Evolutionary conservation across 73 alveolate genomes (phyloP), one percentile per base, ranked within the genome.

Genomic region (Paraurostyla sp.): DNA sequence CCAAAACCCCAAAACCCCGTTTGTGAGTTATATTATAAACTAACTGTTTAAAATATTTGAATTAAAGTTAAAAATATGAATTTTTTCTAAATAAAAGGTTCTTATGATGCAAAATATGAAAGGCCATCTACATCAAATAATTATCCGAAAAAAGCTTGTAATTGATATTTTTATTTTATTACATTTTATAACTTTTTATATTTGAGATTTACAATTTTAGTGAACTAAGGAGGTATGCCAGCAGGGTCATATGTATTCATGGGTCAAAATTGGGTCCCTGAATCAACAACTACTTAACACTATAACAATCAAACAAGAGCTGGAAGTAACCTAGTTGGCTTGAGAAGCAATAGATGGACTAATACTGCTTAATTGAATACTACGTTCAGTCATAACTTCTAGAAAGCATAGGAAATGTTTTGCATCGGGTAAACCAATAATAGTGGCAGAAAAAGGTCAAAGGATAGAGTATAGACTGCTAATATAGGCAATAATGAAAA

Each of bases 1-100:
- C 69, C 69, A 60, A 60, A 60, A 60, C 78, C 78, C 78, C 78
- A 60, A 60, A 60, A 60, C 78, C 78, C 78, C 78, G 78, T 29
- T 9, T 11, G 45, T 25, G 23, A 60, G 23, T 16, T 60, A 9
- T 18, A 9, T 6, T 9, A 16, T 16, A 16, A 60, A 60, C 7
- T 60, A 60, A 60, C 78, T 60, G 78, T 60, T 60, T 60, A 60
- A 60, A 60, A 27, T 60, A 13, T 60, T 60, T 60, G 52, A 60
- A 60, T 9, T 27, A 9, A 60, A 9, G 4, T 9, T 16, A 29
- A 60, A 60, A 60, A 60, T 60, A 60, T 60, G 78, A 60, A 60
- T 60, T 60, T 60, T 60, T 60, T 9, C 78, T 7, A 16, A 30
- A 9, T 29, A 9, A 60, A 60, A 50, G 52, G 51, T 30, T 27